Base-by-base conservation (phyloP, 2,329 filamentous ascomycete genomes). In the Paracoccidioides brasiliensis region DNA sequence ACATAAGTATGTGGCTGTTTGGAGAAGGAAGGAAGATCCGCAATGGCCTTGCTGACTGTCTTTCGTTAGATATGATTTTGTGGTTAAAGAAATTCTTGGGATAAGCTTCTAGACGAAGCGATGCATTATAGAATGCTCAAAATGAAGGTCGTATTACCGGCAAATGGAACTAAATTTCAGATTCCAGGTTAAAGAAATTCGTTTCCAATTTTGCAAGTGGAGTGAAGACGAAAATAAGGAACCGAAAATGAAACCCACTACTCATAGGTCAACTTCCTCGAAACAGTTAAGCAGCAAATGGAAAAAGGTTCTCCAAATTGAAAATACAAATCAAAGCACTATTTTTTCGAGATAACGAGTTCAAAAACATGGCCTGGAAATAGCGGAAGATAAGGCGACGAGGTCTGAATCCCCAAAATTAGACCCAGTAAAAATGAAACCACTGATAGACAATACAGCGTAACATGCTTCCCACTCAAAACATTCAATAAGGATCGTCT, bases 1-100 rank as follows among this genome's bases (percentile, higher is more conserved):
- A 0, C 81, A 83, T 67, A 98, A 97, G 73, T 95, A 86, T 72
- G 85, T 97, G 50, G 91, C 90, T 43, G 81, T 95, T 52, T 98
- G 93, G 69, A 80, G 86, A 66, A 82, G 93, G 59, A 72, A 85
- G 59, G 83, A 86, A 66, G 85, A 95, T 74, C 90, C 89, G 6
- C 78, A 80, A 15, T 95, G 89, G 89, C 63, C 66, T 30, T 57
- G 42, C 49, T 22, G 14, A 40, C 3, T 22, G 32, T 38, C 5
- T 35, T 12, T 12, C 10, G 44, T 30, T 33, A 8, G 32, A 33
- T n/a, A 33, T 33, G 22, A 22, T 22, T 22, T 22, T 22, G 22
- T 22, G 22, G 22, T 22, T 22, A 22, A 22, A 22, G 22, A 22
- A 22, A 22, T 22, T 22, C 22, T 22, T 22, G 22, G 22, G 22